A percentile compares a stretch with the other conserved stretches of the same genome.
Evolutionary conservation across 2,329 filamentous ascomycete species (phyloP).

Genomic region (Diplodia scrobiculata): DNA sequence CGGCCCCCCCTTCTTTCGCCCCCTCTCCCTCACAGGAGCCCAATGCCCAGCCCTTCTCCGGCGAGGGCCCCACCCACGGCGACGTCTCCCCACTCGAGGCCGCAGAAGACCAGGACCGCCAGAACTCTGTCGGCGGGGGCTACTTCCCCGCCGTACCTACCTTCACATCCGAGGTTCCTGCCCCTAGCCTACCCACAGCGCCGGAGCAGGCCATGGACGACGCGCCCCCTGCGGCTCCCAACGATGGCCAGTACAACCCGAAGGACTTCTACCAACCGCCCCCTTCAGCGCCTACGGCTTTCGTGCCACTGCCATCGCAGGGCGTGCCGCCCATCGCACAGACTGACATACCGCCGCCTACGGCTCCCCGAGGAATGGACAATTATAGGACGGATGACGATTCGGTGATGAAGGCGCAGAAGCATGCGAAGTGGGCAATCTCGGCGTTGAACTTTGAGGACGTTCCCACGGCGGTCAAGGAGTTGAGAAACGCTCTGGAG

Average conservation of each 20-base stretch:
- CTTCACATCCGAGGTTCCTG: constrained; percentile 45
- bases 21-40: constrained; percentile 46
- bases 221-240: constrained; percentile 30
- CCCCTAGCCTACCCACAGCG: constrained; percentile 44
- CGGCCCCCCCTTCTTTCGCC: constrained; percentile 59
- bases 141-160: constrained; percentile 60
- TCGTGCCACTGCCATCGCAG: not conserved
- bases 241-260: constrained; percentile 33
- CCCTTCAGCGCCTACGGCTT: constrained; percentile 7
- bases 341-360: constrained; percentile 33
- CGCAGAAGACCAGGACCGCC: constrained; percentile 38
- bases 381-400: constrained; percentile 64
- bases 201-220: constrained; percentile 35
- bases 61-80: constrained; percentile 41
- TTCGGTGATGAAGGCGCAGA: constrained; percentile 77
- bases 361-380: constrained; percentile 18
- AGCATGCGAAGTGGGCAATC: constrained; percentile 96
- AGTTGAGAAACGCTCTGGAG: constrained; percentile 74
- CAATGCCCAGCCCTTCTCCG: constrained; percentile 45
- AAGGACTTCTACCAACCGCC: constrained; percentile 40
- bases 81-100: constrained; percentile 58
- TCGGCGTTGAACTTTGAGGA: constrained; percentile 97
- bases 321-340: constrained; percentile 33
- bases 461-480: constrained; percentile 82
- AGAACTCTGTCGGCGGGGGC: constrained; percentile 53